Evolutionary conservation across 208 protist genomes (phyloP).

Genomic region (Crithidia bombi): DNA sequence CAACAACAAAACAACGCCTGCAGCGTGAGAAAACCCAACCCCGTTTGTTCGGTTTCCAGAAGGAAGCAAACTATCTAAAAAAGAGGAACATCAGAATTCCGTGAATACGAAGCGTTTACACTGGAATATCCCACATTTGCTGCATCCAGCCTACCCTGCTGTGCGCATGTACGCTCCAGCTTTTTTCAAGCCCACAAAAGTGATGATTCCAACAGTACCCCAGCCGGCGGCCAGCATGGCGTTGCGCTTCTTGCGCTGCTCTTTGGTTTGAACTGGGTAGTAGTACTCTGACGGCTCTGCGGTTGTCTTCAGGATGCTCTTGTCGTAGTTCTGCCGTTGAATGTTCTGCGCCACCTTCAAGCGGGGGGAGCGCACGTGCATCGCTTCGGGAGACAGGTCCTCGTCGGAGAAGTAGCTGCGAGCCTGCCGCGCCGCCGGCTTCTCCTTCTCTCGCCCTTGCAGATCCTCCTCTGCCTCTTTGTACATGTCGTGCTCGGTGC

Average conservation of each 20-base stretch:
- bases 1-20: too few species aligned
- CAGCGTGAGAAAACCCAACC: too few species aligned
- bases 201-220: conserved; percentile 12
- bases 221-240: conserved; percentile 32
- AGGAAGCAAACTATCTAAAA: background rate
- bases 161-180: conserved; percentile 47
- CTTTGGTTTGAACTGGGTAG: conserved; percentile 44
- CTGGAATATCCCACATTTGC: background rate
- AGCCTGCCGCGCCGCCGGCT: conserved; percentile 63
- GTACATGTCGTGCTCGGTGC: conserved; percentile 51
- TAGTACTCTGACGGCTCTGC: conserved; percentile 74
- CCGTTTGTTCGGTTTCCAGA: too few species aligned
- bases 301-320: conserved; percentile 69
- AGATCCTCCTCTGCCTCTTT: conserved; percentile 70
- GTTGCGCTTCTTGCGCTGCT: conserved; percentile 36
- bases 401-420: conserved; percentile 75
- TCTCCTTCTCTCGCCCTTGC: conserved; percentile 56
- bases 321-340: conserved; percentile 63
- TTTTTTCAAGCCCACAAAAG: conserved; percentile 12
- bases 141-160: conserved; percentile 27
- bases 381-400: conserved; percentile 55
- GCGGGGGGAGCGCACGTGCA: conserved; percentile 63
- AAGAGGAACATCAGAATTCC: too few species aligned
- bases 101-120: too few species aligned
- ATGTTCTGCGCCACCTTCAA: conserved; percentile 73